Evolutionary conservation across 495 filamentous ascomycete species (phyloP), one percentile per base, ranked within the genome.

Genomic region (Xylaria scruposa): DNA sequence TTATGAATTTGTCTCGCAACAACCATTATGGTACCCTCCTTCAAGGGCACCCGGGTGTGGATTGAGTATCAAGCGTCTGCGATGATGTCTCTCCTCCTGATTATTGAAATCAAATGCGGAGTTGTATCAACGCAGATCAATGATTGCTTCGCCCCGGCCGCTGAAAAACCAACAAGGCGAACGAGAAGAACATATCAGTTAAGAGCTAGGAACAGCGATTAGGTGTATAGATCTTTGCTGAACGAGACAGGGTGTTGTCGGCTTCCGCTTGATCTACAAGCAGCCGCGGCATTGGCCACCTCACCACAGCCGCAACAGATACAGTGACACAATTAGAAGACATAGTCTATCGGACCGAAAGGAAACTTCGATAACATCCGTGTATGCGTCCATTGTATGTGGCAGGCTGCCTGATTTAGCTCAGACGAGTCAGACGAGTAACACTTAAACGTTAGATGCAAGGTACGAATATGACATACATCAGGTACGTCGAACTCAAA

Each of bases 341-440:
- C 59, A 13, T 63, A 62, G 24, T 29, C 24, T 44, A 49, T 70
- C 46, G 68, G 68, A 40, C 68, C 68, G 59, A 70, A 70, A 44
- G 44, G 58, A 21, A 31, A 12, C 21, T 44, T 29, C 33, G 29
- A 56, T 36, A 38, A 64, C 21, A 9, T 21, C 24, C 21, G 46
- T 46, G 47, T 21, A 40, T 54, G 47, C 46, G 29, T n/a, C n/a
- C 7, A 47, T 42, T 42, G 1, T 62, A 13, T 6, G 46, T 63
- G 58, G 68, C 60, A 64, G 59, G 46, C 46, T 54, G 36, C 33
- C 46, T 38, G 44, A 63, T 60, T 63, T 62, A 70, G 68, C 63
- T 54, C 46, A 31, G 44, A 61, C n/a, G 58, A 70, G 44, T 42
- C 10, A 42, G 10, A 42, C 38, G 2, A 42, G 38, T 42, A 13